These are phyloP conservation scores for Pontederia paniculata DNA, from an alignment of 176 grass and related monocot genomes.

Conservation along the genomic window DNA sequence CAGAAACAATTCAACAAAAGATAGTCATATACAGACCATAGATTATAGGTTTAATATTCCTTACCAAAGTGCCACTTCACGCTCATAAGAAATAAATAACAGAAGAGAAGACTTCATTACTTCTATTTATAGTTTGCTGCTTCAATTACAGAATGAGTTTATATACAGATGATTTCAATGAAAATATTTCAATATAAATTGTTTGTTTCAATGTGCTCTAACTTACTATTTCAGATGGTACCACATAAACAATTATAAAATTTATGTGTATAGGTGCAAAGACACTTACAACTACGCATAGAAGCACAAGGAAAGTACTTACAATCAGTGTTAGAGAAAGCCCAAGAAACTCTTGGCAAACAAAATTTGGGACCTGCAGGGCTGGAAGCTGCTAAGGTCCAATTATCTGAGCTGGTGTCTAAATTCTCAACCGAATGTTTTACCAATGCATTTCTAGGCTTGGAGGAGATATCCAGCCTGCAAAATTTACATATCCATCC, in stretches of 20 bases:
- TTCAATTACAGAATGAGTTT: too few species aligned
- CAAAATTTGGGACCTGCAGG: constrained; percentile 33
- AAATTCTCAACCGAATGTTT: constrained; percentile 45
- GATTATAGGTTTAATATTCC: too few species aligned
- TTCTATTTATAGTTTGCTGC: too few species aligned
- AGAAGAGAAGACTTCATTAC: too few species aligned
- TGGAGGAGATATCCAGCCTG: constrained; percentile 28
- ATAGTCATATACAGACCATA: too few species aligned
- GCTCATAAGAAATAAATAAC: too few species aligned
- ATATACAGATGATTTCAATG: neutral
- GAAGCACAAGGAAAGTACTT: constrained; percentile 91
- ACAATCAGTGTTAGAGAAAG: constrained; percentile 87
- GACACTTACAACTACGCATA: constrained; percentile 75
- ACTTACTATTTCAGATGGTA: neutral
- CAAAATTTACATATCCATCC: constrained; percentile 28
- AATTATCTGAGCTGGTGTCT: constrained; percentile 60
- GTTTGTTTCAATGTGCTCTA: neutral
- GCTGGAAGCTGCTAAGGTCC: constrained; percentile 65
- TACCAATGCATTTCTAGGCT: constrained; percentile 23
- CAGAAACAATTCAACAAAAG: too few species aligned
- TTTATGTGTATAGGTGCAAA: constrained; percentile 45
- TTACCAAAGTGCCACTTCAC: too few species aligned
- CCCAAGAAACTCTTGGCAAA: constrained; percentile 63
- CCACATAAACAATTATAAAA: neutral
- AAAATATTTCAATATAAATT: neutral